phyloP scores from a whole-genome alignment of 208 protist species.

The Crithidia brevicula region DNA sequence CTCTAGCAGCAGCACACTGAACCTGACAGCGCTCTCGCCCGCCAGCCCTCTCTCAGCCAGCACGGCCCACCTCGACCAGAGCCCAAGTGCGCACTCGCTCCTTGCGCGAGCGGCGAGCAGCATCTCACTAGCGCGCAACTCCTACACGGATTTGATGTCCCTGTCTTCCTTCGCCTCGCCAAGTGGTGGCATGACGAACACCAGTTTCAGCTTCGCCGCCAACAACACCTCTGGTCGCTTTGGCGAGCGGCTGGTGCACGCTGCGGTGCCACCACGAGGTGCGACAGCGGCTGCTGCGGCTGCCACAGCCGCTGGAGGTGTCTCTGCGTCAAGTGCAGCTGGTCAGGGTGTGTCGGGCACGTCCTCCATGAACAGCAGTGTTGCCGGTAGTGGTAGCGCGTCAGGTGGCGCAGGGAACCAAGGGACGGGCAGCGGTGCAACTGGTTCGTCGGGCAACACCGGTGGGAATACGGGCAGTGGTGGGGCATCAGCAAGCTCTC shows the following conservation, averaged over 20 bases:
- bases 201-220: background rate
- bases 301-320: background rate
- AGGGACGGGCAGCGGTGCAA: background rate
- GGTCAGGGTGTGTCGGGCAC: background rate
- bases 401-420: background rate
- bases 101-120: slow-evolving; percentile 20
- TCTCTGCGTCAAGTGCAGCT: too few species aligned
- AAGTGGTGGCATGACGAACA: background rate
- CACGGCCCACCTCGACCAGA: slow-evolving; percentile 1
- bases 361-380: background rate
- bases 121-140: slow-evolving; percentile 14
- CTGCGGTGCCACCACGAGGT: background rate
- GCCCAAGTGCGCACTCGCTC: background rate
- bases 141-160: slow-evolving; percentile 39
- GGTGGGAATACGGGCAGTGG: background rate
- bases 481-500: background rate
- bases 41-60: slow-evolving; percentile 18
- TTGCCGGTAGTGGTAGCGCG: background rate
- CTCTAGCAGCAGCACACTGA: slow-evolving; percentile 10
- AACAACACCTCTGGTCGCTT: background rate
- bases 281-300: background rate
- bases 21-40: slow-evolving; percentile 4
- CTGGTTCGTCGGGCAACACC: background rate
- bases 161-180: slow-evolving; percentile 32
- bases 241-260: slow-evolving; percentile 7